phyloP scores from a whole-genome alignment of 129 eudicot species.

The Saussurea involucrata region DNA sequence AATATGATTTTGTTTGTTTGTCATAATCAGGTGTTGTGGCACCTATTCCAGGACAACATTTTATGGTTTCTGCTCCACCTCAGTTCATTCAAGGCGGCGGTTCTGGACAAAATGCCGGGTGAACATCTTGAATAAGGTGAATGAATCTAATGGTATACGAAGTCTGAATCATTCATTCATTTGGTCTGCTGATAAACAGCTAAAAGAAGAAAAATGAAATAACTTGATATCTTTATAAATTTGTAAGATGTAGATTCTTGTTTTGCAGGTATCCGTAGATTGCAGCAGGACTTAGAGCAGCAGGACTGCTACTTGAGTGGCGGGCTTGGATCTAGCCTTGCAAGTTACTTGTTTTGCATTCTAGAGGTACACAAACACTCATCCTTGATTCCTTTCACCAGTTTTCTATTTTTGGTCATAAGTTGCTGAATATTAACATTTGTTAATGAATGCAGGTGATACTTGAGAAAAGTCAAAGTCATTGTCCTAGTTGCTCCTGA shows the following conservation, averaged over 20 bases:
- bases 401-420: not conserved
- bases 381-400: not conserved
- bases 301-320: constrained; percentile 86
- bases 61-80: constrained; percentile 67
- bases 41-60: constrained; percentile 67
- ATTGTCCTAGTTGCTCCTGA: constrained; percentile 26
- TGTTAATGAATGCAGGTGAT: constrained; percentile 45
- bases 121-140: constrained; percentile 58
- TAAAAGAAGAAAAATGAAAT: not conserved
- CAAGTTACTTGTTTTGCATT: constrained; percentile 67
- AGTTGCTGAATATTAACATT: not conserved
- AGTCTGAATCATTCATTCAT: not conserved
- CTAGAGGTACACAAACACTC: constrained; percentile 50
- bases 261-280: constrained; percentile 63
- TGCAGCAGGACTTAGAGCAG: constrained; percentile 94
- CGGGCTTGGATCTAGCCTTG: constrained; percentile 89
- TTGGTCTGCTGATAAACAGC: not conserved
- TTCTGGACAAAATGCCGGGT: constrained; percentile 79
- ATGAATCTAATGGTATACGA: not conserved
- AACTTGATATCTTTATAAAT: not conserved
- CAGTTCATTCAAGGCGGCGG: constrained; percentile 72
- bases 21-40: constrained; percentile 51
- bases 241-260: not conserved
- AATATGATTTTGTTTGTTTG: not conserved
- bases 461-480: constrained; percentile 52